Conservation (phyloP, 768 basidiomycete species). For the Pulveroboletus sp. region DNA sequence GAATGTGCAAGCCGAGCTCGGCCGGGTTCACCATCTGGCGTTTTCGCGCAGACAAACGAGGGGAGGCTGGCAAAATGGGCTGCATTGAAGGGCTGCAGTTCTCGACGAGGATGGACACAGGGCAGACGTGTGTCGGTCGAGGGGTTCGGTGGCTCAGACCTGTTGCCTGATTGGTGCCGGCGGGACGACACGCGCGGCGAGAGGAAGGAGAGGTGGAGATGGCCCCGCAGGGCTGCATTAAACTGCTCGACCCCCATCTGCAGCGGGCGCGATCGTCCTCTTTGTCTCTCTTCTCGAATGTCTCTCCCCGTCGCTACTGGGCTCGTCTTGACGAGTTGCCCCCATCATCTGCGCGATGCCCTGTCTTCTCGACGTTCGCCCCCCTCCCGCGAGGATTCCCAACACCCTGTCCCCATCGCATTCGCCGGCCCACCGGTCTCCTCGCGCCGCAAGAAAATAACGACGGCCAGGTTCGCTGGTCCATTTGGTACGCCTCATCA, state of each 20-base stretch:
- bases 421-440: conserved; percentile 26
- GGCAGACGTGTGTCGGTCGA: neutral
- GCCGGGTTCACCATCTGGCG: neutral
- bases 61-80: no score
- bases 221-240: neutral
- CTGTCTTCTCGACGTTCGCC: neutral
- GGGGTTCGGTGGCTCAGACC: conserved; percentile 10
- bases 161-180: conserved; percentile 8
- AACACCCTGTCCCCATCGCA: conserved; percentile 39
- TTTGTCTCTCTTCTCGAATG: neutral
- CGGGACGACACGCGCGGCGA: neutral
- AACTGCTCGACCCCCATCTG: conserved; percentile 9
- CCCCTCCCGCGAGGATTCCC: conserved; percentile 11
- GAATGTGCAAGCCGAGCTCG: conserved; percentile 23
- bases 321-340: neutral
- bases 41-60: neutral
- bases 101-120: neutral
- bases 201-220: neutral
- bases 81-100: neutral
- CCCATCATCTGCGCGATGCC: conserved; percentile 11
- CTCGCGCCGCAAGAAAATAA: conserved; percentile 29
- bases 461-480: conserved; percentile 38
- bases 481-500: conserved; percentile 49
- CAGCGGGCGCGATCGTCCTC: neutral
- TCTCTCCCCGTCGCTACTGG: neutral